Evolutionary conservation across 1,284 basidiomycete genomes (phyloP).

Genomic region (Anthracocystis walkeri): DNA sequence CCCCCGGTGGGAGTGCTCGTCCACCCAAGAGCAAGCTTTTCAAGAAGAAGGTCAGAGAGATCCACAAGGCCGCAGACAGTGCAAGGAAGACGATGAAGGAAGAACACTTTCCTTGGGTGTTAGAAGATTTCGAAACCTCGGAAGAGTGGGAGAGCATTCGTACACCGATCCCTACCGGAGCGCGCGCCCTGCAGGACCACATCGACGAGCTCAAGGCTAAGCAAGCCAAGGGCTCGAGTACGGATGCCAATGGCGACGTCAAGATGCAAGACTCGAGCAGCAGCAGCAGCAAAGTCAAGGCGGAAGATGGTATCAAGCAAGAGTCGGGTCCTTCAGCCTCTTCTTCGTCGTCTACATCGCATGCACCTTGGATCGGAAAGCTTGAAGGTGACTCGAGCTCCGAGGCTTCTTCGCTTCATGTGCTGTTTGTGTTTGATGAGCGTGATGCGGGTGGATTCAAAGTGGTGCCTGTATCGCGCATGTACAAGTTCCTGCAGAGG

Average conservation of each 20-base stretch:
- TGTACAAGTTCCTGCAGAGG: conserved; percentile 68
- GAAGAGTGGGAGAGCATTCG: conserved; percentile 65
- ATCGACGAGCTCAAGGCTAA: conserved; percentile 49
- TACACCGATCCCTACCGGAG: conserved; percentile 55
- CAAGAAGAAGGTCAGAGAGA: conserved; percentile 66
- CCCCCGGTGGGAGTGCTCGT: conserved; percentile 46
- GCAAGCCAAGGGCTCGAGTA: neutral
- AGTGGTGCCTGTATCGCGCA: conserved; percentile 64
- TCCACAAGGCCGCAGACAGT: conserved; percentile 65
- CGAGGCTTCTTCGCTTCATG: conserved; percentile 62
- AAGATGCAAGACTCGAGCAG: conserved; percentile 21
- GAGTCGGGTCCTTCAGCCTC: conserved; percentile 23
- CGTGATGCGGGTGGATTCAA: conserved; percentile 66
- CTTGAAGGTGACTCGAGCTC: conserved; percentile 66
- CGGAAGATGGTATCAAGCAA: conserved; percentile 32
- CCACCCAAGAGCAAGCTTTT: conserved; percentile 56
- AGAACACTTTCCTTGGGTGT: conserved; percentile 67
- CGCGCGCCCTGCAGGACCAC: conserved; percentile 52
- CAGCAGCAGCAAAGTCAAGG: conserved; percentile 23
- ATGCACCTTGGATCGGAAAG: conserved; percentile 69
- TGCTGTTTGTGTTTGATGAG: conserved; percentile 68
- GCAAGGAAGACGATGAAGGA: conserved; percentile 65
- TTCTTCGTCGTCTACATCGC: conserved; percentile 34
- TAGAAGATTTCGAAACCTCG: conserved; percentile 67
- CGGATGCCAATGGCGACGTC: conserved; percentile 37